Base-by-base conservation (phyloP, 2,329 filamentous ascomycete genomes). In the Lecanoromycetidae sp. region DNA sequence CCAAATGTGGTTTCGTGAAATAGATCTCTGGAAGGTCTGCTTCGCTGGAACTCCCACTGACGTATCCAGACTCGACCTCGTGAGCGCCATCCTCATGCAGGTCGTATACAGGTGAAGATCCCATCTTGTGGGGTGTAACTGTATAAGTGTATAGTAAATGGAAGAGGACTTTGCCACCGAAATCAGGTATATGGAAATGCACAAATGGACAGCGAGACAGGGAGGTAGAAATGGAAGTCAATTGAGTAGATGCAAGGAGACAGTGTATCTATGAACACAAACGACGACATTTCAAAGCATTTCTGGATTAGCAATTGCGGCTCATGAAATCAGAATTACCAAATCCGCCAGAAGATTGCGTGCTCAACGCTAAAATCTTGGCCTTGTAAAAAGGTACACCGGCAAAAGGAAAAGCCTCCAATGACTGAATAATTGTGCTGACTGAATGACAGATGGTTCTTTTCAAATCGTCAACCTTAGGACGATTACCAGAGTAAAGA, bases 1-100 rank as follows among this genome's bases (percentile, higher is more conserved):
- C 82, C 57, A 96, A 73, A 65, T 98, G 90, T 54, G 82, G 77
- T 63, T 83, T 83, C 55, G 86, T 90, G 71, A 98, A 87, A 65
- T 82, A 79, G 58, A 96, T 75, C 51, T 85, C 77, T 12, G 88
- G 84, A 17, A 90, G 72, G 55, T 70, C 71, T 44, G 71, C 69
- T 35, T 75, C 70, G 57, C 76, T 82, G 27, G 77, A 80, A 43
- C 73, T 71, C 34, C 76, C 82, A 66, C 67, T 84, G 59, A 79
- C 85, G 70, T 95, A 95, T 54, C 90, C 90, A 29, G 90, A 95
- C 66, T 94, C 87, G 19, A 30, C 34, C 10, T 49, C 42, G 17
- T 32, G 34, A n/a, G 22, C 26, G 27, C 46, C 48, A 23, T 44
- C 44, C n/a, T 39, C 27, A n/a, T 54, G 51, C n/a, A 47, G n/a